These are phyloP conservation scores for Oxytropis ochrocephala DNA, from an alignment of 306 rosid genomes.

Conservation along the genomic window DNA sequence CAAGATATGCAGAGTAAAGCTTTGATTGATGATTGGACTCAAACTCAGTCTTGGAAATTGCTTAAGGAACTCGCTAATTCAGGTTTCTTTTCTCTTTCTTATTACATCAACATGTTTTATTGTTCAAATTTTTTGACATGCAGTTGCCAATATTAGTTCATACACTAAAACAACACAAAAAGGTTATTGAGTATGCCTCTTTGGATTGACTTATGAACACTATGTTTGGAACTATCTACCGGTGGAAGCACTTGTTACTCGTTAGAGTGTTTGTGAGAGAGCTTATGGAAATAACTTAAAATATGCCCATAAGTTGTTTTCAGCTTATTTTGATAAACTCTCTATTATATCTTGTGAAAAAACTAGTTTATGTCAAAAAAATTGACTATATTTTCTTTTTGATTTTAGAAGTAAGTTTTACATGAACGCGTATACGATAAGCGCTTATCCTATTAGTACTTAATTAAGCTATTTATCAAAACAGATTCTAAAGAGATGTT, in stretches of 20 bases:
- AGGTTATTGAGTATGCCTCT: too few relatives aligned
- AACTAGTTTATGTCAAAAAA: background rate
- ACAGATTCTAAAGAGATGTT: background rate
- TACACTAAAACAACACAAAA: too few relatives aligned
- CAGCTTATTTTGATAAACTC: background rate
- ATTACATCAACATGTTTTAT: background rate
- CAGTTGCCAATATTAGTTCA: too few relatives aligned
- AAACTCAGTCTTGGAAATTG: constrained; percentile 65
- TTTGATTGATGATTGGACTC: constrained; percentile 37
- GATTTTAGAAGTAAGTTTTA: background rate
- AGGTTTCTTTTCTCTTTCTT: constrained; percentile 16
- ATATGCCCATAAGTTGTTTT: background rate
- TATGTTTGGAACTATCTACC: background rate
- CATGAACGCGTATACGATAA: background rate
- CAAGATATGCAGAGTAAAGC: constrained; percentile 36
- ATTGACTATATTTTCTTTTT: too few relatives aligned
- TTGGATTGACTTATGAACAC: too few relatives aligned
- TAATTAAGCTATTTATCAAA: background rate
- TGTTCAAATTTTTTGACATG: background rate
- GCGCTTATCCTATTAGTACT: background rate
- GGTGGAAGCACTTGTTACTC: too few relatives aligned
- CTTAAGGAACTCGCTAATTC: constrained; percentile 67
- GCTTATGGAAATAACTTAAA: background rate
- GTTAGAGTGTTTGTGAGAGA: background rate
- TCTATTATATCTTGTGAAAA: too few relatives aligned